Evolutionary conservation across 768 basidiomycete genomes (phyloP).

Genomic region (Tricholoma saponaceum): DNA sequence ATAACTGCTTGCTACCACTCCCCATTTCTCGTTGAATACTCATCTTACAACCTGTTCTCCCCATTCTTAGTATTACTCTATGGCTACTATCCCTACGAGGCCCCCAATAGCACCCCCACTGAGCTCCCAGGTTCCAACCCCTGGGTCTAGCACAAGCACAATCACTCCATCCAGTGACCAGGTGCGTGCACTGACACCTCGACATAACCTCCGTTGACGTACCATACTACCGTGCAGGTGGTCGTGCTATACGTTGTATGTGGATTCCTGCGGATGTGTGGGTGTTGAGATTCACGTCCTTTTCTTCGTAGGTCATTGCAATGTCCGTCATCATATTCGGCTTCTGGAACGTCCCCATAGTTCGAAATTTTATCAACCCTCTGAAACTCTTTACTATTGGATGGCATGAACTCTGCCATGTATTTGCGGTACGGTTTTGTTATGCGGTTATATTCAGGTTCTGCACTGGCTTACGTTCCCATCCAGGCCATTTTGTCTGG

Average conservation of each 20-base stretch:
- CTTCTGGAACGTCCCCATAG: conserved; percentile 83
- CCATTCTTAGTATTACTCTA: background rate
- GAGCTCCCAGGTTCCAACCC: conserved; percentile 28
- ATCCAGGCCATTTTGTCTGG: conserved; percentile 72
- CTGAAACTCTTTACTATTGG: conserved; percentile 87
- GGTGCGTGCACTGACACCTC: conserved; percentile 34
- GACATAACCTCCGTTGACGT: conserved; percentile 13
- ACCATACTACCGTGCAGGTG: conserved; percentile 41
- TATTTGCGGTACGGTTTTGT: conserved; percentile 53
- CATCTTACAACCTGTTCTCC: background rate
- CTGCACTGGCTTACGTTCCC: background rate
- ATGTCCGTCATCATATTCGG: conserved; percentile 86
- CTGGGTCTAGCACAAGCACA: conserved; percentile 28
- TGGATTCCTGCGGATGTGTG: conserved; percentile 12
- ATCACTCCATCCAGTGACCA: conserved; percentile 69
- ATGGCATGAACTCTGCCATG: conserved; percentile 86
- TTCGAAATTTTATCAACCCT: conserved; percentile 74
- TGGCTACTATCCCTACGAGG: conserved; percentile 22
- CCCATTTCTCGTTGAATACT: background rate
- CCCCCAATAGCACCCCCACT: conserved; percentile 45
- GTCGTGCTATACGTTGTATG: conserved; percentile 75
- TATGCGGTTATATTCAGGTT: background rate
- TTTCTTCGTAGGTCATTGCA: conserved; percentile 60
- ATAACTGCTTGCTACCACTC: background rate
- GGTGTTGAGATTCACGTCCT: conserved; percentile 2